These are phyloP conservation scores for Chrysanthemum seticuspe DNA, from an alignment of 129 eudicot species.

Conservation along the genomic window DNA sequence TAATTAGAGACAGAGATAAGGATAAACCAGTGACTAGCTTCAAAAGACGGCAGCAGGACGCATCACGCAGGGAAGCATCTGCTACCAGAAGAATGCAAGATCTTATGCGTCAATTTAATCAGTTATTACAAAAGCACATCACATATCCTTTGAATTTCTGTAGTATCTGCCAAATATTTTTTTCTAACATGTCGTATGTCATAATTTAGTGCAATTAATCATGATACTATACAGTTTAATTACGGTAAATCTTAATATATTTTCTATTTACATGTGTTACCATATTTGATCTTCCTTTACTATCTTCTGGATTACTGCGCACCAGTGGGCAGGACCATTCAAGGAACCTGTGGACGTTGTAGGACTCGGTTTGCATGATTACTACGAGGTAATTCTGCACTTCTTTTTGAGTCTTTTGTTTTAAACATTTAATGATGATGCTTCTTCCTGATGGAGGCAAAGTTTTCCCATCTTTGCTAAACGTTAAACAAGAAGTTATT, in stretches of 20 bases:
- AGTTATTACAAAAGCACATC: slow-evolving; percentile 63
- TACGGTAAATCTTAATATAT: background rate
- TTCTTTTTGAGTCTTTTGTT: no score
- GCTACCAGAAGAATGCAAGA: slow-evolving; percentile 88
- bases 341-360: slow-evolving; percentile 83
- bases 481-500: background rate
- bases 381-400: slow-evolving; percentile 57
- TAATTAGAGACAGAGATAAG: slow-evolving; percentile 65
- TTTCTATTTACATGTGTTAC: slow-evolving; percentile 11
- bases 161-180: background rate
- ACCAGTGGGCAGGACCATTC: slow-evolving; percentile 87
- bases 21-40: slow-evolving; percentile 47
- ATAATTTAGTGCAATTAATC: background rate
- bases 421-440: no score
- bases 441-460: no score
- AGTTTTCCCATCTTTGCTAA: background rate
- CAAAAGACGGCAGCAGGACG: slow-evolving; percentile 71
- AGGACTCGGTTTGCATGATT: slow-evolving; percentile 78
- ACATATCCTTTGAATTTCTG: slow-evolving; percentile 32
- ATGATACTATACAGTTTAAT: background rate
- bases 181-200: background rate
- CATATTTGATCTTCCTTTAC: slow-evolving; percentile 24
- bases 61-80: slow-evolving; percentile 65
- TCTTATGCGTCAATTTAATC: slow-evolving; percentile 70
- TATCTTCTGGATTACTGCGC: slow-evolving; percentile 39